These are phyloP conservation scores for Chytridiales sp. DNA, from an alignment of 371 early-diverging fungal species.

Conservation along the genomic window DNA sequence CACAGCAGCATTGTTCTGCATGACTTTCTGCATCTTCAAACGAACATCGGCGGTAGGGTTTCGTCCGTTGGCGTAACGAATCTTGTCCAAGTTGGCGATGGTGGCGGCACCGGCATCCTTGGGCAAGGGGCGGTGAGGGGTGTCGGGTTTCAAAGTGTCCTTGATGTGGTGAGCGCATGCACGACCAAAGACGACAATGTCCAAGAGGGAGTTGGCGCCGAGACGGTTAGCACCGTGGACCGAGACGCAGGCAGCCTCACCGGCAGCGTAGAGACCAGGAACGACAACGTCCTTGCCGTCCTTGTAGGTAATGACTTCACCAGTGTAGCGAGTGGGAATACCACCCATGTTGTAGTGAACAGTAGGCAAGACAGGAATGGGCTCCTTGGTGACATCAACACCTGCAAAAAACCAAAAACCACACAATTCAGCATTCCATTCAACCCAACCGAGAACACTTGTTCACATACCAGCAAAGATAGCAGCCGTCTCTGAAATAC, in stretches of 20 bases:
- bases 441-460: background rate
- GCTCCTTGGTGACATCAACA: slow-evolving; percentile 98
- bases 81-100: slow-evolving; percentile 90
- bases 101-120: slow-evolving; percentile 82
- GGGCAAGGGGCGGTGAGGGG: slow-evolving; percentile 80
- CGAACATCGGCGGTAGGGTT: slow-evolving; percentile 86
- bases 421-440: background rate
- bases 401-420: slow-evolving; percentile 69
- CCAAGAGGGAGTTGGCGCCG: slow-evolving; percentile 62
- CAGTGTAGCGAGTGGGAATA: slow-evolving; percentile 96
- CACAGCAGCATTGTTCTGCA: slow-evolving; percentile 97
- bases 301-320: slow-evolving; percentile 78
- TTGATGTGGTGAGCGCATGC: slow-evolving; percentile 91
- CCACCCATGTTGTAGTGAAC: slow-evolving; percentile 99
- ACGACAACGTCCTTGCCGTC: slow-evolving; percentile 54
- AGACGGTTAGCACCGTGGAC: slow-evolving; percentile 68
- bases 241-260: slow-evolving; percentile 61
- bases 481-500: slow-evolving; percentile 97
- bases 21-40: slow-evolving; percentile 93
- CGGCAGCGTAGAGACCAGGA: slow-evolving; percentile 61
- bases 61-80: slow-evolving; percentile 79
- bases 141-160: slow-evolving; percentile 80
- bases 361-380: slow-evolving; percentile 98
- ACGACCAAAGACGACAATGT: slow-evolving; percentile 70
- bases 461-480: slow-evolving; percentile 89